Evolutionary conservation across 1,139 yeast genomes (phyloP), one percentile per base, ranked within the genome.

Genomic region (Arxiozyma bovina): DNA sequence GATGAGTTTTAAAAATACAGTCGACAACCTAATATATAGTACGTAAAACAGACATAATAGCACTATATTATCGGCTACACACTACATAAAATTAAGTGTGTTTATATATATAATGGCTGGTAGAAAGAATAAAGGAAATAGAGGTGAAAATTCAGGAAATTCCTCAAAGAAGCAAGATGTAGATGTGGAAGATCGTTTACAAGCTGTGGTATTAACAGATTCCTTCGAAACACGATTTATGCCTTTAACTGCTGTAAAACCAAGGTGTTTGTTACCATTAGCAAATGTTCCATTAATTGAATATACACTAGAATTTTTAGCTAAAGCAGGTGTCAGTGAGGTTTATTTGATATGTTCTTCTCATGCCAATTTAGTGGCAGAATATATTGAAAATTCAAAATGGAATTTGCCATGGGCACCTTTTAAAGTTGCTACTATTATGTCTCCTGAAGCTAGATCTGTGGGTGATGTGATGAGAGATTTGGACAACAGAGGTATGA

Each of bases 381-480:
- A 78, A 46, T 93, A 94, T 68, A 83, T 93, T 54, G 88, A 84
- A 63, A 69, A 74, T n/a, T 86, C 96, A 38, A 87, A 86, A 69
- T 93, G 98, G 98, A 78, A 75, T 50, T 65, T 74, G 22, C 76
- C 83, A 2, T 81, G 83, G 65, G 80, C 95, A 2, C 96, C 97
- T 1, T 91, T 93, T 71, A 78, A 80, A 55, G 77, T 93, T 48
- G 81, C 82, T 51, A 85, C 94, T 3, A 79, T 93, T 53, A 80
- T 87, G 76, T 81, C 95, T n/a, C 81, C 90, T 48, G 97, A 91
- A 68, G 84, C 94, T 18, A 76, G 91, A 68, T 87, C 96, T 21
- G 95, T 91, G 6, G 99, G 99, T 60, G 99, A 93, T 73, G 96
- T 96, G 38, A 86, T 93, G 95, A 80, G 99, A 69, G 98, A 91